Evolutionary conservation across 257 asterid species (phyloP), one percentile per base, ranked within the genome.

Genomic region (Perilla frutescens): DNA sequence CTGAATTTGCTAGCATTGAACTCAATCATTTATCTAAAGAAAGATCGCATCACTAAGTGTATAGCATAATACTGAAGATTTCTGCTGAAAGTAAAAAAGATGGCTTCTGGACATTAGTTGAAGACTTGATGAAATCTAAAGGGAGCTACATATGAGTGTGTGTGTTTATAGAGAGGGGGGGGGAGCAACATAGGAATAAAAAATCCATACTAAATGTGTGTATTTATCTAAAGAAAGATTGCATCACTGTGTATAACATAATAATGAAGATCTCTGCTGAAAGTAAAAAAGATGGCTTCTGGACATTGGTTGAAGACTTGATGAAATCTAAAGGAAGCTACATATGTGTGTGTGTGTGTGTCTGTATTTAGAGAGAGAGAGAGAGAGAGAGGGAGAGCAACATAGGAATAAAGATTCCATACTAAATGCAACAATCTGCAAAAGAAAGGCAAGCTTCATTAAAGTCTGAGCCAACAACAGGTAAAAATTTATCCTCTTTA

Each of bases 1-100:
- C 81, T 36, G 41, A 78, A 26, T 32, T 67, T 37, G 67, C 51
- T 56, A 29, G 72, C 34, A 32, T 13, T 54, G 50, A 66, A 55
- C 55, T 76, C 62, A 47, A 41, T 43, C 45, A 36, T 53, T 69
- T 57, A 62, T 13, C 39, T 26, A 55, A 39, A 62, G 45, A 60
- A 50, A 75, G 62, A 66, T 7, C 14, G 47, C 62, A 53, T 26
- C 72, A 29, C 72, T 34, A 63, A 7, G 48, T 36, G 36, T 31
- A 37, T 20, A 8, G 7, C 31, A 43, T 41, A 56, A 55, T n/a
- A 61, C 29, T 53, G 40, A 60, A 63, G 43, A 59, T 61, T n/a
- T 51, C 40, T 61, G 56, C 56, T 48, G 48, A 43, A 47, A 20
- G 43, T 20, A n/a, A 14, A 49, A 20, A 62, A 4, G 61, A 36